Base-by-base conservation (phyloP, 305 asterid species). In the Solanum aculeatissimum region DNA sequence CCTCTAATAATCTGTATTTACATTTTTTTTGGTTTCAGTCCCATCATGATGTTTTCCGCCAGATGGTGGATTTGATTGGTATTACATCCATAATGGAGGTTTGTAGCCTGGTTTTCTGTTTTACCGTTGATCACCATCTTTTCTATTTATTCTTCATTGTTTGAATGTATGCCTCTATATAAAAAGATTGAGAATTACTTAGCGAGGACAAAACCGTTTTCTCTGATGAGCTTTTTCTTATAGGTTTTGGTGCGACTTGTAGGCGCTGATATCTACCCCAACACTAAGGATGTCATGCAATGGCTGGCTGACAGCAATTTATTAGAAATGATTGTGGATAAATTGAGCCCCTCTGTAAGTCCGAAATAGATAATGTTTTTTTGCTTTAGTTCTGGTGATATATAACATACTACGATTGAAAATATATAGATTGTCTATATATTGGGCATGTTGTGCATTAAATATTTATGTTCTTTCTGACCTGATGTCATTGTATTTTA, bases 71-170 rank as follows among this genome's bases (percentile, higher is more conserved):
- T 94, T 92, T 97, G 92, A 97, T 97, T 85, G 99, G 98, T 63
- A 92, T 97, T 88, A 97, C 99, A 75, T 97, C 99, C 85, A 94
- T 97, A 83, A 97, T 95, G 99, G 99, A 97, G 98, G 99, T 97
- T 86, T 81, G 86, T 85, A 78, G 82, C 63, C 18, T 10, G 40
- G 42, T 74, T 74, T 74, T 74, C 42, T 42, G 47, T 25, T 74
- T 74, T 23, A 47, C 60, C 42, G 12, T 74, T 19, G 38, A 23
- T 58, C 42, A 49, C 10, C 16, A 25, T 49, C 25, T 77, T 49
- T 75, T 49, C 53, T 53, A 32, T 78, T 78, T 78, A 29, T 78
- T n/a, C 63, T 78, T 29, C 83, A 6, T 53, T 57, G 11, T 78
- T 78, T 78, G 25, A 49, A 53, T n/a, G 16, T 69, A 19, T 69